Base-by-base conservation (phyloP, 805 yeast genomes). In the Sugiyamaella qingdaonensis region DNA sequence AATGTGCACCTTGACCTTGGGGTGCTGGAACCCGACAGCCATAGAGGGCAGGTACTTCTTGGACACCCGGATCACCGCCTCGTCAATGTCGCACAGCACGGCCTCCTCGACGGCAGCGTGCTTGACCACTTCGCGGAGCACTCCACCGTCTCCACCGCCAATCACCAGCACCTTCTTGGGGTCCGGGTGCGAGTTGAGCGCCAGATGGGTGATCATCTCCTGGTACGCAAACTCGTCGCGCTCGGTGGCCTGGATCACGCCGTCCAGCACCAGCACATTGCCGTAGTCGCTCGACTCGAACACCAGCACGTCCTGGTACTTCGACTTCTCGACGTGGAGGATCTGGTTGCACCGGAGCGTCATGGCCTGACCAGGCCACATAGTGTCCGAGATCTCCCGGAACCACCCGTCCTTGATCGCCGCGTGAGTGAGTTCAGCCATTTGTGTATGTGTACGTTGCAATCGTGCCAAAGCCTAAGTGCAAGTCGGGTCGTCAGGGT, bases 91-190 rank as follows among this genome's bases (percentile, higher is more conserved):
- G n/a, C 88, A 92, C 68, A 90, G 76, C 11, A 86, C 84, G 13
- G 87, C 85, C 46, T 73, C 69, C 59, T 85, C 84, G 44, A 77
- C 73, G 4, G 77, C 74, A 37, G 73, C 73, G 64, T 86, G 92
- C 70, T 90, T 91, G 45, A 88, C 81, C 14, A 88, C 84, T 68
- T 90, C 97, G 63, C 97, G 78, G 35, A 91, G 72, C 18, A 90
- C 96, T 56, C 97, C 97, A 58, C 97, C 96, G 68, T 90, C 97
- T 42, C 97, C 97, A 24, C 97, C 97, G 27, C 97, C 97, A 62
- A 90, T 87, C 31, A 90, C 94, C 49, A 90, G 77, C 9, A 89
- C 95, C 51, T 77, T 78, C 61, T 79, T 79, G 1, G 97, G 97
- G 41, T 75, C 64, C 2, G 81, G 80, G 70, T 90, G 97, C 10